Evolutionary conservation across 176 grass and related monocot species (phyloP).

Genomic region (Aechmea fasciata): DNA sequence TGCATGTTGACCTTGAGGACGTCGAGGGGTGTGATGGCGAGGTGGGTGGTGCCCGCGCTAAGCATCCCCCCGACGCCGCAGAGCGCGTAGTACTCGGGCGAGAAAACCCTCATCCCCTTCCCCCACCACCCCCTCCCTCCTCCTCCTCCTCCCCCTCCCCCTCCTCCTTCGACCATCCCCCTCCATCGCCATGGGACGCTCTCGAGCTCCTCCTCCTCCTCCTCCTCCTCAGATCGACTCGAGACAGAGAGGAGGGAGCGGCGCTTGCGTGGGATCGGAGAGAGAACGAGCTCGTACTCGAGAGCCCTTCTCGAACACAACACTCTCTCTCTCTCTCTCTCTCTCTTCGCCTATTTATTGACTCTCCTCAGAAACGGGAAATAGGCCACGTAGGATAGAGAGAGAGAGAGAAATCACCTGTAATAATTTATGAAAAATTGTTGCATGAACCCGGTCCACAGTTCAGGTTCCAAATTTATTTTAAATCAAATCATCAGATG

Average conservation of each 20-base stretch:
- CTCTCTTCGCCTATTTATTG: not conserved
- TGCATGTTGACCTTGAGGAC: conserved; percentile 99
- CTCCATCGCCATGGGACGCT: not conserved
- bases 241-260: not conserved
- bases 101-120: conserved; percentile 55
- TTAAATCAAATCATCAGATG: too few relatives aligned
- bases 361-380: not conserved
- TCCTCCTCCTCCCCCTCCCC: conserved; percentile 26
- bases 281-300: too few relatives aligned
- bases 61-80: conserved; percentile 87
- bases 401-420: not conserved
- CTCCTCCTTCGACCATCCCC: not conserved
- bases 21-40: conserved; percentile 89
- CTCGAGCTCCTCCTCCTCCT: not conserved
- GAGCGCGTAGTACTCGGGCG: conserved; percentile 84
- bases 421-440: too few relatives aligned
- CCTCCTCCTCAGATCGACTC: not conserved
- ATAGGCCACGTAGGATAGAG: not conserved
- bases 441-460: too few relatives aligned
- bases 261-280: too few relatives aligned
- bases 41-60: conserved; percentile 76
- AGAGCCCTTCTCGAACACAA: too few relatives aligned
- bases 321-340: not conserved
- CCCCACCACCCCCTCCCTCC: conserved; percentile 4
- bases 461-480: too few relatives aligned